These are phyloP conservation scores for Alloteropsis semialata DNA, from an alignment of 176 grass and related monocot genomes.

Conservation along the genomic window DNA sequence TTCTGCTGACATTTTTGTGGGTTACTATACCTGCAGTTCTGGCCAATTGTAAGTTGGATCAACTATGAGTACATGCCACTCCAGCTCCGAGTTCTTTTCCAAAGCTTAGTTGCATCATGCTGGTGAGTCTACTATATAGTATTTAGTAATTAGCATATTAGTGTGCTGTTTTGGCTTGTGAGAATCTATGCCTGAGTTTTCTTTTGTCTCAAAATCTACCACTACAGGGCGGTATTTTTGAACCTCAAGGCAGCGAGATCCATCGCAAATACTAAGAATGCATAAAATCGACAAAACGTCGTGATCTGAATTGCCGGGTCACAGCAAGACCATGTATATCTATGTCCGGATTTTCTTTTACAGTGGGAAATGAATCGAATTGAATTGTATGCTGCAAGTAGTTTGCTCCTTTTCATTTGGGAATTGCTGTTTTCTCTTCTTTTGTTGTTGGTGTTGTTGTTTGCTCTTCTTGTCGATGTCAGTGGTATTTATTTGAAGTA, in stretches of 20 bases:
- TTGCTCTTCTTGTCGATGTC: background rate
- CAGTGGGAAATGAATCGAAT: background rate
- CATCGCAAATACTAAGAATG: conserved; percentile 56
- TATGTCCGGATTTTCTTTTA: background rate
- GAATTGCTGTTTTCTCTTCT: no score
- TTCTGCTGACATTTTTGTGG: background rate
- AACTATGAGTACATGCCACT: conserved; percentile 93
- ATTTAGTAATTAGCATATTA: background rate
- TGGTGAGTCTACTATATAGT: conserved; percentile 41
- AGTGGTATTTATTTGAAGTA: background rate
- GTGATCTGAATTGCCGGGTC: background rate
- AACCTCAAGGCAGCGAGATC: conserved; percentile 85
- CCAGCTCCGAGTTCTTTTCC: conserved; percentile 81
- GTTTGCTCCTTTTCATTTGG: background rate
- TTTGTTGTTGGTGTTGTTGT: no score
- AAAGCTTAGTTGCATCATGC: conserved; percentile 75
- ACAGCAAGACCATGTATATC: background rate
- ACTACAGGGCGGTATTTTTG: conserved; percentile 71
- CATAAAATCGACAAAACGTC: conserved; percentile 24
- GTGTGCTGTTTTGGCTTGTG: background rate
- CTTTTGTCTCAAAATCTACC: conserved; percentile 17
- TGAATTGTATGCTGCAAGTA: background rate
- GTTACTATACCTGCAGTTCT: conserved; percentile 63
- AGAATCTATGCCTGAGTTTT: background rate
- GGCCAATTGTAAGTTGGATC: conserved; percentile 81